These are phyloP conservation scores for Pisolithus orientalis DNA, from an alignment of 768 basidiomycete species.

Conservation along the genomic window DNA sequence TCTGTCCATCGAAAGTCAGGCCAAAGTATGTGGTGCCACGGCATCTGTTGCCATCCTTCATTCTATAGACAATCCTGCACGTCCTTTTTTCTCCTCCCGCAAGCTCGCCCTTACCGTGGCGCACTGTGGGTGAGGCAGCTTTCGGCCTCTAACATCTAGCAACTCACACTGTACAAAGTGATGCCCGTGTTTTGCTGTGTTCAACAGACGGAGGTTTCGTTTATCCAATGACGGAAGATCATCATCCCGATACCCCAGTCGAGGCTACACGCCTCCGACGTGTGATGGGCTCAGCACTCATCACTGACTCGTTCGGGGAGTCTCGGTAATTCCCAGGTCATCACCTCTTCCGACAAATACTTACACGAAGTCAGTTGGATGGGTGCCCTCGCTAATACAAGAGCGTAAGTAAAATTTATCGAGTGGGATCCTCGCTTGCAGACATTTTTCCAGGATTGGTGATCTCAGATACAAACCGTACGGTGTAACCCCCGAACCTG, in stretches of 20 bases:
- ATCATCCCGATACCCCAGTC: constrained; percentile 88
- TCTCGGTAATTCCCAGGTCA: constrained; percentile 46
- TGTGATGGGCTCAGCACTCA: constrained; percentile 84
- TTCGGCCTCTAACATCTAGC: neutral
- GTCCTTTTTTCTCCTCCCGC: constrained; percentile 79
- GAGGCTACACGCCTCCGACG: constrained; percentile 81
- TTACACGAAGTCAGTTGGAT: constrained; percentile 61
- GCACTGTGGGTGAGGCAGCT: constrained; percentile 72
- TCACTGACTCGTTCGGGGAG: constrained; percentile 94
- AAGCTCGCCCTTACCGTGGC: constrained; percentile 79
- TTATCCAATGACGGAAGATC: constrained; percentile 87
- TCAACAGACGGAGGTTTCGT: constrained; percentile 66
- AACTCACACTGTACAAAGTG: constrained; percentile 39
- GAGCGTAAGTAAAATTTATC: constrained; percentile 50
- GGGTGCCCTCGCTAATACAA: constrained; percentile 88
- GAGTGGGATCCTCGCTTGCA: neutral
- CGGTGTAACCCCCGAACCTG: constrained; percentile 91
- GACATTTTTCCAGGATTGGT: constrained; percentile 53
- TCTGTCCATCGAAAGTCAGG: constrained; percentile 60
- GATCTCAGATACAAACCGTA: constrained; percentile 85
- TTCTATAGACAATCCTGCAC: constrained; percentile 71
- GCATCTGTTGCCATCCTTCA: constrained; percentile 91
- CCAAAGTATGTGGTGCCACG: constrained; percentile 80
- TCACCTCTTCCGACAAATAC: neutral
- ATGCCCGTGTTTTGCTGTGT: constrained; percentile 84